Evolutionary conservation across 371 early-diverging fungal species (phyloP).

Genomic region (Nematocida homosporus): DNA sequence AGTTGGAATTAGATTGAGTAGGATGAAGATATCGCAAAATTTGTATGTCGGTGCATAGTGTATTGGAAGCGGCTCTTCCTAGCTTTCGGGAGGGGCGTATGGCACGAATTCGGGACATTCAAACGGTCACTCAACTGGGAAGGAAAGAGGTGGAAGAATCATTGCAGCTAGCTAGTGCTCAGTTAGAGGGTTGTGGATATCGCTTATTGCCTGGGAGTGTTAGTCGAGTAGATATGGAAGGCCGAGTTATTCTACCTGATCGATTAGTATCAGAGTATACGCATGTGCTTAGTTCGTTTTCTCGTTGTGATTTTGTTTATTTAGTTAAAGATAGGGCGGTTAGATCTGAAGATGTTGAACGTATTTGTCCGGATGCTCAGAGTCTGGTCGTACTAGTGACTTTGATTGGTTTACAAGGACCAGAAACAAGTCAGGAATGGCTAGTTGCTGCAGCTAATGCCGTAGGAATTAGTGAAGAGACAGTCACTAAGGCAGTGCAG

Average conservation of each 20-base stretch:
- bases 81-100: constrained; percentile 8
- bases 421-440: constrained; percentile 20
- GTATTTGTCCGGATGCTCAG: neutral
- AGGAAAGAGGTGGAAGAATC: constrained; percentile 25
- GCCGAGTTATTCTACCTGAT: neutral
- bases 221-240: neutral
- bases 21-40: no score
- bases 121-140: constrained; percentile 1
- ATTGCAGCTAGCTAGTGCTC: constrained; percentile 1
- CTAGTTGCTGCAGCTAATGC: neutral
- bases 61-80: neutral
- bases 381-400: constrained; percentile 1
- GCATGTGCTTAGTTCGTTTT: constrained; percentile 18
- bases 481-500: constrained; percentile 2
- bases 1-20: neutral
- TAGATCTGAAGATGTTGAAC: neutral
- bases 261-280: constrained; percentile 1
- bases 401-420: constrained; percentile 24
- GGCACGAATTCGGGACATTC: constrained; percentile 11
- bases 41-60: neutral
- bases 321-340: constrained; percentile 9
- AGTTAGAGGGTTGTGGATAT: constrained; percentile 34
- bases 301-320: constrained; percentile 34
- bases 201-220: constrained; percentile 5
- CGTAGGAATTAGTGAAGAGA: neutral